Evolutionary conservation across 495 filamentous ascomycete genomes (phyloP).

Genomic region (Tirmania nivea): DNA sequence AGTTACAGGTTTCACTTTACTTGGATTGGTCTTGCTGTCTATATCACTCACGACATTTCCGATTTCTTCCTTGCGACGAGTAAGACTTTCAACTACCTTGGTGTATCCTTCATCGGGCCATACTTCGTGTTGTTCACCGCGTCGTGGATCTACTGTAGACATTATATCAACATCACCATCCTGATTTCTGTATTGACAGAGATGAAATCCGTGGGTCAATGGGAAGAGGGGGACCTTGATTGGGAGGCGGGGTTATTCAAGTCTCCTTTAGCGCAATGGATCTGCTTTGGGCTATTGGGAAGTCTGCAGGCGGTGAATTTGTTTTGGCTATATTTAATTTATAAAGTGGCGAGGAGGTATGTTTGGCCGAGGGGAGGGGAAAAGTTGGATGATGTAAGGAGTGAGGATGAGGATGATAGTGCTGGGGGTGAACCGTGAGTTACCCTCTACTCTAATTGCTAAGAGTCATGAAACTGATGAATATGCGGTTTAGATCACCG

Average conservation of each 20-base stretch:
- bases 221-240: conserved; percentile 36
- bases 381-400: conserved; percentile 32
- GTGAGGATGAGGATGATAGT: conserved; percentile 33
- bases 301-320: conserved; percentile 61
- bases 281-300: conserved; percentile 48
- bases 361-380: conserved; percentile 24
- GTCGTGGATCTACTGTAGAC: conserved; percentile 81
- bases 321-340: conserved; percentile 71
- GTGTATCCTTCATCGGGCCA: conserved; percentile 49
- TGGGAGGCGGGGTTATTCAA: conserved; percentile 76
- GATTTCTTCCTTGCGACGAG: conserved; percentile 98
- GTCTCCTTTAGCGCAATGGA: conserved; percentile 49
- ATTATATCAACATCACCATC: conserved; percentile 77
- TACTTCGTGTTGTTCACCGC: conserved; percentile 70
- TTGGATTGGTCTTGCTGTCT: conserved; percentile 90
- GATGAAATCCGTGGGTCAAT: conserved; percentile 75
- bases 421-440: background rate
- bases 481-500: no score
- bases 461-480: no score
- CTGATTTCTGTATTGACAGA: conserved; percentile 67
- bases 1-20: conserved; percentile 98
- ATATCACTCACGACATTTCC: conserved; percentile 86
- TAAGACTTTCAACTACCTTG: conserved; percentile 83
- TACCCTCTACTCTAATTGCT: no score
- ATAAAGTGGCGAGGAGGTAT: conserved; percentile 45